Conservation (phyloP, 495 filamentous ascomycete genomes). For the Xylaria bambusicola region DNA sequence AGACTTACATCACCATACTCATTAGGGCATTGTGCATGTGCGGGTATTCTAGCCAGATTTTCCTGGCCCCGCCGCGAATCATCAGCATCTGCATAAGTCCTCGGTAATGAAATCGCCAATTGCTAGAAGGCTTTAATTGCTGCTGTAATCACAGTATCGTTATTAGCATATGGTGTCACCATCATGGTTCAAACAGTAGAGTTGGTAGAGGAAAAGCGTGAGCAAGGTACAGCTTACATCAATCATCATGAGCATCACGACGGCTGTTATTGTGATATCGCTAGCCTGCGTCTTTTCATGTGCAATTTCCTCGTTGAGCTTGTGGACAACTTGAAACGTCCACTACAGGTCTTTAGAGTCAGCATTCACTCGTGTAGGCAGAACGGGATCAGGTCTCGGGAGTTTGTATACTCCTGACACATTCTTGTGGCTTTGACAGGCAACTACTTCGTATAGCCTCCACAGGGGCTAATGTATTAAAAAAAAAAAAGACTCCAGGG, state of each 20-base stretch:
- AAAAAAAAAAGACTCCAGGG: too few species aligned
- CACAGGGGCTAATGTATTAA: too few species aligned
- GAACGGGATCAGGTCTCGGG: too few species aligned
- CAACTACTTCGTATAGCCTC: too few species aligned
- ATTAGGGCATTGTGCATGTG: slow-evolving; percentile 15
- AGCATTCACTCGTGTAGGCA: too few species aligned
- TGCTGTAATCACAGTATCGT: slow-evolving; percentile 17
- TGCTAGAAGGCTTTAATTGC: slow-evolving; percentile 21
- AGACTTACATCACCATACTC: slow-evolving; percentile 16
- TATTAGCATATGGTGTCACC: slow-evolving; percentile 1
- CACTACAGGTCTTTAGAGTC: too few species aligned
- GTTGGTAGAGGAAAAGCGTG: too few species aligned
- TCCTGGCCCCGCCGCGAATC: slow-evolving; percentile 4
- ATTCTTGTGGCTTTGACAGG: too few species aligned
- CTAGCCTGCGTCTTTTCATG: slow-evolving; percentile 16
- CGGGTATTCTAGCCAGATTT: slow-evolving; percentile 18
- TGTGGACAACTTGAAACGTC: slow-evolving; percentile 20
- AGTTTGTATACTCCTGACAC: too few species aligned
- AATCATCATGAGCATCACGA: slow-evolving; percentile 26
- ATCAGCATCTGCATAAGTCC: slow-evolving; percentile 24
- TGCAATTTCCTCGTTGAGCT: slow-evolving; percentile 26
- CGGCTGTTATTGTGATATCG: slow-evolving; percentile 24
- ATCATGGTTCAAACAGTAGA: too few species aligned
- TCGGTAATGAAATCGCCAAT: slow-evolving; percentile 20
- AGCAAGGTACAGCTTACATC: slow-evolving; percentile 27